phyloP scores from a whole-genome alignment of 129 eudicot genomes.

The Centella asiatica region DNA sequence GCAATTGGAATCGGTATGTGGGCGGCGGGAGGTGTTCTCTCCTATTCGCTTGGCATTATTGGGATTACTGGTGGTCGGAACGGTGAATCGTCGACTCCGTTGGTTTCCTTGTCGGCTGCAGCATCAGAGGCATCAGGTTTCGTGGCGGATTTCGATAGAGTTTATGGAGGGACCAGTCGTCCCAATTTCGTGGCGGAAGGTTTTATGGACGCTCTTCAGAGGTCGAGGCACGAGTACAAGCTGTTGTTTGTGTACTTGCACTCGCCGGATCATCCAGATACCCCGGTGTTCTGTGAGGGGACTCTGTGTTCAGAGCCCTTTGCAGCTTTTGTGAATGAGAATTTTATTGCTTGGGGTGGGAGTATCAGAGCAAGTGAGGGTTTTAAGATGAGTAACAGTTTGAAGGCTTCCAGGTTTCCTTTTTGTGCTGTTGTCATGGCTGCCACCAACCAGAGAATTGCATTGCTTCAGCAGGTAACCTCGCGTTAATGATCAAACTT shows the following conservation, averaged over 20 bases:
- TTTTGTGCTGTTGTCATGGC: constrained; percentile 98
- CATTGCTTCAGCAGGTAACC: constrained; percentile 89
- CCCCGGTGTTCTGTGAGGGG: constrained; percentile 51
- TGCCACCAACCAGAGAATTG: constrained; percentile 87
- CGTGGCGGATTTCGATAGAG: constrained; percentile 62
- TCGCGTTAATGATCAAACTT: neutral
- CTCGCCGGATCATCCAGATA: constrained; percentile 92
- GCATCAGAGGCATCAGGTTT: constrained; percentile 69
- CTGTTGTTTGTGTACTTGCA: constrained; percentile 86
- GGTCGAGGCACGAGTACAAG: constrained; percentile 75
- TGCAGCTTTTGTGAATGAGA: constrained; percentile 68
- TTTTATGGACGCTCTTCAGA: constrained; percentile 86
- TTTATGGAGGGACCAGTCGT: constrained; percentile 37
- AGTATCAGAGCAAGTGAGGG: constrained; percentile 83
- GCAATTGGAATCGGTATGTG: constrained; percentile 79
- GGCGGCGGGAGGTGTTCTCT: constrained; percentile 79
- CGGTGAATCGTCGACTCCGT: constrained; percentile 28
- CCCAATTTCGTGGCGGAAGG: constrained; percentile 76
- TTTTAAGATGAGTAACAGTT: constrained; percentile 93
- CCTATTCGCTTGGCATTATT: constrained; percentile 57
- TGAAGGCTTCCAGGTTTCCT: constrained; percentile 89
- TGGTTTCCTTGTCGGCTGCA: constrained; percentile 49
- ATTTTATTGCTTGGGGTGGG: constrained; percentile 94
- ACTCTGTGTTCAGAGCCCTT: constrained; percentile 60
- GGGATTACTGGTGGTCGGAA: constrained; percentile 35